Conservation (phyloP, 805 yeast genomes). For the Komagataella pseudopastoris region DNA sequence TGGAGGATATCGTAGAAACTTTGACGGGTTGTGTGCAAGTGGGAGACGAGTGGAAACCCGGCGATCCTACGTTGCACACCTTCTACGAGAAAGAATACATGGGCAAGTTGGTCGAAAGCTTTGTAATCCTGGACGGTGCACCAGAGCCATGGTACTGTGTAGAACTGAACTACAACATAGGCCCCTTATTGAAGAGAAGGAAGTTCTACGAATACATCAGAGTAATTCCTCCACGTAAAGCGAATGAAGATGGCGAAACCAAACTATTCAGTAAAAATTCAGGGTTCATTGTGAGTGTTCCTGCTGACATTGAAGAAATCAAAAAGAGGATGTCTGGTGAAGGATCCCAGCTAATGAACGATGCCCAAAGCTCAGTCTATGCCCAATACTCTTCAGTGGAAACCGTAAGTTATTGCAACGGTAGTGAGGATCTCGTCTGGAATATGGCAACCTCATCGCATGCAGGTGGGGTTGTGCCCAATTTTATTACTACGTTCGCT, state of each 20-base stretch:
- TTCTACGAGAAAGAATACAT: background rate
- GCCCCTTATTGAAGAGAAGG: background rate
- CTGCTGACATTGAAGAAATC: background rate
- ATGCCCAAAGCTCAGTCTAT: background rate
- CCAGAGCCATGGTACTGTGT: background rate
- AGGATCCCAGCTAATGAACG: background rate
- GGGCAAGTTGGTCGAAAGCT: background rate
- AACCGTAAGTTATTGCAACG: background rate
- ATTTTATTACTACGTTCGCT: background rate
- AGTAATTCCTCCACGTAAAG: background rate
- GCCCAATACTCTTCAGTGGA: background rate
- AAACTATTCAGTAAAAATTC: background rate
- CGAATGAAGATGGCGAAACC: background rate
- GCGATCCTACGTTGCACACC: background rate
- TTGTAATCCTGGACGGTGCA: background rate
- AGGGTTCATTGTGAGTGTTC: background rate
- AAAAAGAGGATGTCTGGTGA: background rate
- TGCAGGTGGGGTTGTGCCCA: background rate
- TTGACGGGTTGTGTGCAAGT: background rate
- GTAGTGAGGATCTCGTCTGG: background rate
- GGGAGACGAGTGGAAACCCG: background rate
- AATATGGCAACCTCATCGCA: background rate
- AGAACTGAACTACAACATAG: background rate
- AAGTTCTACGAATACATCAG: background rate
- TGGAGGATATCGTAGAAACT: background rate